Base-by-base conservation (phyloP, 2,329 filamentous ascomycete species). In the Cladophialophora immunda region DNA sequence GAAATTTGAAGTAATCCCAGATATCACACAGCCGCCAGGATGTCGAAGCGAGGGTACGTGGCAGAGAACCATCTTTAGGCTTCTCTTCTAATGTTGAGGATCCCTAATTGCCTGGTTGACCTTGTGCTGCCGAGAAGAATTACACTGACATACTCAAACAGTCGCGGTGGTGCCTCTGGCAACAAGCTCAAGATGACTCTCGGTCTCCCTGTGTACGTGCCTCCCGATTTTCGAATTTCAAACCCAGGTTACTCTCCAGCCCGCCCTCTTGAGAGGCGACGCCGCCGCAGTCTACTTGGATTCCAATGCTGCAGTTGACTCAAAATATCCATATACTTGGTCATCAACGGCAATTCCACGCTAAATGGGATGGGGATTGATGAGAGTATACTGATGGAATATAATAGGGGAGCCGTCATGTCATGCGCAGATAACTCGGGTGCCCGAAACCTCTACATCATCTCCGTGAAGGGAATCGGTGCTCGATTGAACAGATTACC, bases 121-220 rank as follows among this genome's bases (percentile, higher is more conserved):
- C 29, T 32, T 17, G n/a, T 4, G 32, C 22, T 36, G 27, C n/a
- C 45, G 22, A 45, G 27, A 36, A 13, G 53, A 59, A 32, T 15
- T 38, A 30, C 29, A 38, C 63, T 62, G 41, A 67, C 54, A 53
- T 47, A 7, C 22, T 58, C 25, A 75, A 54, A 57, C 29, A 87
- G 86, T 82, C 85, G 87, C 80, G 86, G 93, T 89, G 92, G 91
- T 92, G 91, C 93, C 88, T 92, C 94, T 81, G 95, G 95, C 90
- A 96, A 96, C 92, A 99, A 99, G 92, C 92, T 98, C 81, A 98
- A 97, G 92, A 99, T 99, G 95, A 97, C 95, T 84, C 93, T 99
- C 85, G 95, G 93, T 97, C 93, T 99, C 80, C 95, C 95, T 86
- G 93, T 97, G 94, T 97, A 97, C 84, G 93, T 92, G 79, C 72